Evolutionary conservation across 495 filamentous ascomycete genomes (phyloP).

Genomic region (Tetracladium setigerum): DNA sequence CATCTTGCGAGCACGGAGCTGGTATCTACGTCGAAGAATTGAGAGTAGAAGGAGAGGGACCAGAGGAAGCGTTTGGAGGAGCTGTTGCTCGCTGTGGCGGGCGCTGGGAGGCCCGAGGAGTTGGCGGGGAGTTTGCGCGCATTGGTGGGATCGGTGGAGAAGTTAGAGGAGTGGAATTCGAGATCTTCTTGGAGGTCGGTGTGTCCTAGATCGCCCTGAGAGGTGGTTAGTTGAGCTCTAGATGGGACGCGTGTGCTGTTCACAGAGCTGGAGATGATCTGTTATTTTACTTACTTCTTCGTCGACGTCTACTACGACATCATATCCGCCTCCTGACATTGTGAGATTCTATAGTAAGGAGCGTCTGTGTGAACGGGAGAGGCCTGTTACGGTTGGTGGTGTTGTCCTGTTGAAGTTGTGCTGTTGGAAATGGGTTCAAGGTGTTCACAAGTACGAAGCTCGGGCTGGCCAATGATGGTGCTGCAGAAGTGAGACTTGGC

Average conservation of each 20-base stretch:
- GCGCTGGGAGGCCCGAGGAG: conserved; percentile 53
- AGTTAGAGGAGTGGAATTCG: conserved; percentile 88
- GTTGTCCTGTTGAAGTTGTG: too few relatives aligned
- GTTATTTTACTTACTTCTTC: conserved; percentile 56
- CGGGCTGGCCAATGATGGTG: too few relatives aligned
- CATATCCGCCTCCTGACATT: conserved; percentile 48
- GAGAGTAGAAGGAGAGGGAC: conserved; percentile 88
- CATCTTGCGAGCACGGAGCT: conserved; percentile 77
- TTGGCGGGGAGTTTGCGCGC: conserved; percentile 38
- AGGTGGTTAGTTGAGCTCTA: conserved; percentile 11
- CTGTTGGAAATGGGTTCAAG: too few relatives aligned
- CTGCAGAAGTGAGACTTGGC: too few relatives aligned
- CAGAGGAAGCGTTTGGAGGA: conserved; percentile 82
- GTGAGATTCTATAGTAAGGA: conserved; percentile 6
- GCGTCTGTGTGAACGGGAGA: too few relatives aligned
- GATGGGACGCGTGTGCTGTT: conserved; percentile 4
- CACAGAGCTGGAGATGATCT: background rate
- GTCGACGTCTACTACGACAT: conserved; percentile 95
- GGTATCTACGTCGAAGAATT: conserved; percentile 97
- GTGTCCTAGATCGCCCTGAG: conserved; percentile 90
- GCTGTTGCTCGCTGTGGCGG: conserved; percentile 44
- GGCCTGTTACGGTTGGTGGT: too few relatives aligned
- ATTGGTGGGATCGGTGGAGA: conserved; percentile 44
- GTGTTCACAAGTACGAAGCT: too few relatives aligned
- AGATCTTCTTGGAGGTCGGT: conserved; percentile 98